Evolutionary conservation across 768 basidiomycete genomes (phyloP).

Genomic region (Auricularia cornea): DNA sequence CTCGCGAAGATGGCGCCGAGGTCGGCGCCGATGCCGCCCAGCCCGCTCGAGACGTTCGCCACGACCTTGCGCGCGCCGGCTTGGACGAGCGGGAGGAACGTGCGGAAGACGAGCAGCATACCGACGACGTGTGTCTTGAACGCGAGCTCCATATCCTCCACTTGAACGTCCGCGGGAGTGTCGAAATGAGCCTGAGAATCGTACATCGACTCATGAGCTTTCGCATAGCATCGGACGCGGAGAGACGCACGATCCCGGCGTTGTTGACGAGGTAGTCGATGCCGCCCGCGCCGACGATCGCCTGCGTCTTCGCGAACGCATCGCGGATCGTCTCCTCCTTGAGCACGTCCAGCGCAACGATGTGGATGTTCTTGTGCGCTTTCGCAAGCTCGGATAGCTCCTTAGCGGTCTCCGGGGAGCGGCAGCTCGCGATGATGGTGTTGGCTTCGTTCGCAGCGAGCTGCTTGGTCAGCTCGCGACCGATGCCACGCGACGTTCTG

Average conservation of each 20-base stretch:
- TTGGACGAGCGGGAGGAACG: conserved; percentile 28
- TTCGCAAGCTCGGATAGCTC: conserved; percentile 9
- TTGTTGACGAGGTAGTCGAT: conserved; percentile 35
- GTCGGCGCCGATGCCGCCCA: conserved; percentile 27
- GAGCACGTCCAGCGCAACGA: conserved; percentile 24
- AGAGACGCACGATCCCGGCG: conserved; percentile 25
- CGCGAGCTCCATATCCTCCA: conserved; percentile 14
- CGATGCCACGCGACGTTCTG: conserved; percentile 16
- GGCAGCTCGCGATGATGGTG: conserved; percentile 18
- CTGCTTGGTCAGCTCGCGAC: conserved; percentile 12
- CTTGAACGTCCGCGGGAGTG: conserved; percentile 10
- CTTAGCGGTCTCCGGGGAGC: conserved; percentile 13
- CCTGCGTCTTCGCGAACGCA: conserved; percentile 17
- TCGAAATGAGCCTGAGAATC: not conserved
- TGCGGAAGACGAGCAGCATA: conserved; percentile 26
- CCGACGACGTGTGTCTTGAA: conserved; percentile 27
- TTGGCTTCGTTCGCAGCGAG: conserved; percentile 10
- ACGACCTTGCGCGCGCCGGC: conserved; percentile 24
- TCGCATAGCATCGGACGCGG: conserved; percentile 13
- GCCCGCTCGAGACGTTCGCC: conserved; percentile 25
- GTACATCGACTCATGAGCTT: not conserved
- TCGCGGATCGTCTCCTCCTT: conserved; percentile 19
- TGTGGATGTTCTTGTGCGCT: conserved; percentile 22
- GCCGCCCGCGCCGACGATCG: conserved; percentile 20
- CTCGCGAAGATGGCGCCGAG: conserved; percentile 19